phyloP scores from a whole-genome alignment of 2,329 filamentous ascomycete genomes.

The Macrophomina phaseolina region DNA sequence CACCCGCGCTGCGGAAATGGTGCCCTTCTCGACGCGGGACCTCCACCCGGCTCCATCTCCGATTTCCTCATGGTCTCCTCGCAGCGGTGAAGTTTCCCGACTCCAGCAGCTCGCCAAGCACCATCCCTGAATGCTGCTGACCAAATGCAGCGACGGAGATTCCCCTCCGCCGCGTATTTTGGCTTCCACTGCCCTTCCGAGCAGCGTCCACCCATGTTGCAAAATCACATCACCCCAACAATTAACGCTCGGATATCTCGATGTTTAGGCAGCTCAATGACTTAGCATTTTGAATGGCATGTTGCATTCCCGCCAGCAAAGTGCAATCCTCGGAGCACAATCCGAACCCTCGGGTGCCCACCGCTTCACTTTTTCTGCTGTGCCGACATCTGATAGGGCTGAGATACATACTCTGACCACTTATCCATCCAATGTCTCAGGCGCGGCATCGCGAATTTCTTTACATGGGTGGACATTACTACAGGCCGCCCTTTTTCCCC shows the following conservation, averaged over 20 bases:
- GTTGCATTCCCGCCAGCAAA: neutral
- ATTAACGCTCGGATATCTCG: neutral
- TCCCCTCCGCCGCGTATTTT: neutral
- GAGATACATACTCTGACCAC: neutral
- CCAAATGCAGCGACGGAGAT: neutral
- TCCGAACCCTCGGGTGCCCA: neutral
- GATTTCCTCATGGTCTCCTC: neutral
- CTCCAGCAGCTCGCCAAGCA: neutral
- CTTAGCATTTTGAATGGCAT: neutral
- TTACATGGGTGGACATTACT: neutral
- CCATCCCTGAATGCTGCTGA: neutral
- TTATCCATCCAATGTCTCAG: neutral
- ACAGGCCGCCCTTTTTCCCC: neutral
- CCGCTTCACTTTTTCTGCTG: neutral
- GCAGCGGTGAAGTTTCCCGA: neutral
- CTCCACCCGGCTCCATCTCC: neutral
- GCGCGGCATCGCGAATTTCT: neutral
- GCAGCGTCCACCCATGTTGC: neutral
- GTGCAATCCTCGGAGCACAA: neutral
- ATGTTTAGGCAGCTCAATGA: neutral
- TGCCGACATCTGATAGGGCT: neutral
- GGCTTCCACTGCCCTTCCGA: neutral
- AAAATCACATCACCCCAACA: neutral
- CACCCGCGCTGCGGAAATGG: neutral
- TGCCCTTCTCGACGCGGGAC: neutral